Base-by-base conservation (phyloP, 1,284 basidiomycete genomes). In the Ustilago curta region DNA sequence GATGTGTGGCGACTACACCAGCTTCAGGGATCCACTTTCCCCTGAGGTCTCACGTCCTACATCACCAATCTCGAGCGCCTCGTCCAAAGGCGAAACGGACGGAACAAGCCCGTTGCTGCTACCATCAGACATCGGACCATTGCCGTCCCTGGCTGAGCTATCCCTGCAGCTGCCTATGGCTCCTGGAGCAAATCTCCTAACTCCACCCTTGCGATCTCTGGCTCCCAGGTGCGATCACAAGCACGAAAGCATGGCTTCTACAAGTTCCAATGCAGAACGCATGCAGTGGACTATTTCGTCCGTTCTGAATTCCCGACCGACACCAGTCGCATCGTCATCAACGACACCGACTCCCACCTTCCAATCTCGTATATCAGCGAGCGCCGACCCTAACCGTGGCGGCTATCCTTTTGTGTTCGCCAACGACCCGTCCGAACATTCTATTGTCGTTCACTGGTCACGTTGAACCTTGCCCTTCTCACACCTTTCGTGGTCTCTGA, bases 371-470 rank as follows among this genome's bases (percentile, higher is more conserved):
- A 56, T 61, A 64, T 29, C 18, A 2, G 32, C 35, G 4, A 37
- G 37, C 9, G 14, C 29, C 16, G 61, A 53, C 8, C 7, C 48
- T 4, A 16, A 50, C 47, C 52, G 54, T 57, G 55, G 16, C 43
- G 45, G 29, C 44, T 44, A 25, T 37, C 49, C 52, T 8, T 40
- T 27, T 5, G 39, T 21, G 27, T 9, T 58, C 9, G 8, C 44
- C 11, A 47, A 16, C 31, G 59, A 65, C 18, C 39, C 50, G 19
- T 35, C 40, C 12, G 68, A 70, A 19, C 53, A 49, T n/a, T 54
- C 58, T 21, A 49, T 70, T 42, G 68, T 70, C 9, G 62, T 70
- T 35, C 68, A 70, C 44, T 70, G 68, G 68, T 61, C 68, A 40
- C 61, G 54, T 27, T 70, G 55, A 61, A 57, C 48, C 14, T 42